Evolutionary conservation across 2,329 filamentous ascomycete genomes (phyloP), one percentile per base, ranked within the genome.

Genomic region (Fusarium bactridioides): DNA sequence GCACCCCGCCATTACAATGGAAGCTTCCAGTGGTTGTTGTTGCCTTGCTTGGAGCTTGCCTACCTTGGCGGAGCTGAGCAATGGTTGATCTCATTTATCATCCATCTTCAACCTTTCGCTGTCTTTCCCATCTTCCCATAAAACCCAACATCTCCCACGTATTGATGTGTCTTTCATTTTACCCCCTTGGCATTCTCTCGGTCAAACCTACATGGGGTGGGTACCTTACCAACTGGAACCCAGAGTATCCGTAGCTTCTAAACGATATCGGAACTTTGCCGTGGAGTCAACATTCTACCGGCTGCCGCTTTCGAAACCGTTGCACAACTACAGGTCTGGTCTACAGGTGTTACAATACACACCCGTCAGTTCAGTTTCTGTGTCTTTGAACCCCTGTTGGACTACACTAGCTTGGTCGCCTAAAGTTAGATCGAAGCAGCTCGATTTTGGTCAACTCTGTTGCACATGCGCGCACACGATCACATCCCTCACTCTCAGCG

Each of bases 341-440:
- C 31, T 33, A 33, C 31, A 33, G 31, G 31, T 33, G 13, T 33
- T 33, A 15, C 31, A 33, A 33, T 59, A 25, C 58, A 71, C 61
- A 51, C 62, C 61, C 40, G 19, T 54, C 50, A 43, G 25, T 48
- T 50, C 58, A 43, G 25, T 48, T 51, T 73, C 47, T 59, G 50
- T 57, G 44, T 64, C 48, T 41, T 31, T 56, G 43, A 61, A 72
- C 71, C 71, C 71, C 64, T 72, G 71, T 35, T 71, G 56, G 45
- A 61, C 41, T 59, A 64, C 35, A 58, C 71, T 65, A 57, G 64
- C 64, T 51, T 58, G 61, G 67, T 74, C 67, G 44, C 54, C 53
- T 57, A 69, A 58, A 69, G 66, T 58, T 69, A 72, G 71, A 74
- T 74, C 71, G 48, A 74, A 74, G 61, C 54, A 63, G 62, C 37